These are phyloP conservation scores for Saraca asoca DNA, from an alignment of 331 rosid genomes.

Conservation along the genomic window DNA sequence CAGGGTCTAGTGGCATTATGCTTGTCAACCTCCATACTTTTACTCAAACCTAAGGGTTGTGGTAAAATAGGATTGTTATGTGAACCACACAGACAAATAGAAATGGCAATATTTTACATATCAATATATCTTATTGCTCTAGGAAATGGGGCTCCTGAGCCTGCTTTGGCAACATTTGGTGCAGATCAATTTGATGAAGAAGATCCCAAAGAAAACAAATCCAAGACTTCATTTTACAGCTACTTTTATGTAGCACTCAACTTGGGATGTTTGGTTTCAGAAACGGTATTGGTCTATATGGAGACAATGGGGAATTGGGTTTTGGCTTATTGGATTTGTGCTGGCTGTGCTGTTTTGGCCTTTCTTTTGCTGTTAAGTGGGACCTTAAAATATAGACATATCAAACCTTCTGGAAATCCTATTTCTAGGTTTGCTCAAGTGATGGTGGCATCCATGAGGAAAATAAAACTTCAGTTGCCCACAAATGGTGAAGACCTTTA, in stretches of 20 bases:
- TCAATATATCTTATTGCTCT: constrained; percentile 60
- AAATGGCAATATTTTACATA: constrained; percentile 47
- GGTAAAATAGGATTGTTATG: constrained; percentile 52
- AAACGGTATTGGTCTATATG: constrained; percentile 54
- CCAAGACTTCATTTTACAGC: constrained; percentile 55
- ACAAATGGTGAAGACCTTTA: constrained; percentile 48
- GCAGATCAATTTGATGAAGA: constrained; percentile 61
- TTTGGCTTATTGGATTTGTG: constrained; percentile 54
- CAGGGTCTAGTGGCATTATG: constrained; percentile 55
- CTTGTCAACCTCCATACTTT: constrained; percentile 46
- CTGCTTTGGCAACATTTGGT: constrained; percentile 60
- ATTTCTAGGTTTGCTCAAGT: constrained; percentile 56
- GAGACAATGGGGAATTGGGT: constrained; percentile 61
- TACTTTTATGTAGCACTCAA: constrained; percentile 63
- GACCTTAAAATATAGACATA: constrained; percentile 44
- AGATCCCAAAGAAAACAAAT: constrained; percentile 41
- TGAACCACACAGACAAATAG: constrained; percentile 44
- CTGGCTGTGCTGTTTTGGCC: constrained; percentile 36
- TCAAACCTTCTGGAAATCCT: constrained; percentile 63
- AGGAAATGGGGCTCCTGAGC: constrained; percentile 64
- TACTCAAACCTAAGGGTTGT: constrained; percentile 56
- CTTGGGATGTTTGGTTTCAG: constrained; percentile 56
- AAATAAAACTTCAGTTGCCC: constrained; percentile 41
- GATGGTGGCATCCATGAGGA: constrained; percentile 51
- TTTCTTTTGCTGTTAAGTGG: constrained; percentile 49